Percentiles rank a stretch among this genome's conserved stretches.
These are phyloP conservation scores for Tephrocybe rancida DNA, from an alignment of 768 basidiomycete species.

Conservation along the genomic window DNA sequence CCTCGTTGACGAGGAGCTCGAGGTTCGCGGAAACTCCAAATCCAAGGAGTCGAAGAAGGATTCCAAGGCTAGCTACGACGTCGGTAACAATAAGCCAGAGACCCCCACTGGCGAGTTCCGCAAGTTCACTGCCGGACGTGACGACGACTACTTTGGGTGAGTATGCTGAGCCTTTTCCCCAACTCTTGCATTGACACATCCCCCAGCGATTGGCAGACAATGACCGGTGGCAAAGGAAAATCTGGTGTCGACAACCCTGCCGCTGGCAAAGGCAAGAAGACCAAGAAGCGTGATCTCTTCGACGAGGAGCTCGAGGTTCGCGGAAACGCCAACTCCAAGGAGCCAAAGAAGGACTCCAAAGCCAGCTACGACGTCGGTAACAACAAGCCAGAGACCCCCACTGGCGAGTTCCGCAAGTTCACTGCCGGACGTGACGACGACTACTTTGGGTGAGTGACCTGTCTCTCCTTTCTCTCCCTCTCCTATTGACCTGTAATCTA, in stretches of 20 bases:
- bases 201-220: slow-evolving; percentile 7
- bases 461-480: too few relatives aligned
- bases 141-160: slow-evolving; percentile 8
- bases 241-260: slow-evolving; percentile 5
- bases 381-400: slow-evolving; percentile 2
- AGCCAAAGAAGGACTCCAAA: neutral
- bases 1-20: neutral
- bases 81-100: slow-evolving; percentile 5
- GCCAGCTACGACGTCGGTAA: neutral
- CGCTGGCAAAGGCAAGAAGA: slow-evolving; percentile 4
- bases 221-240: slow-evolving; percentile 1
- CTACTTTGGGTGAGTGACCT: slow-evolving; percentile 4
- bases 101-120: neutral
- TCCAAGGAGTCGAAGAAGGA: neutral
- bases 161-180: neutral
- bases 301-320: neutral
- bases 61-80: neutral
- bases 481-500: too few relatives aligned
- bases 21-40: neutral
- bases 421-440: slow-evolving; percentile 2
- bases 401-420: neutral
- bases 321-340: neutral
- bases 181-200: neutral
- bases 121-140: neutral
- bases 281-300: neutral